Evolutionary conservation across 2,329 filamentous ascomycete species (phyloP), one percentile per base, ranked within the genome.

Genomic region (Lomentospora prolificans): DNA sequence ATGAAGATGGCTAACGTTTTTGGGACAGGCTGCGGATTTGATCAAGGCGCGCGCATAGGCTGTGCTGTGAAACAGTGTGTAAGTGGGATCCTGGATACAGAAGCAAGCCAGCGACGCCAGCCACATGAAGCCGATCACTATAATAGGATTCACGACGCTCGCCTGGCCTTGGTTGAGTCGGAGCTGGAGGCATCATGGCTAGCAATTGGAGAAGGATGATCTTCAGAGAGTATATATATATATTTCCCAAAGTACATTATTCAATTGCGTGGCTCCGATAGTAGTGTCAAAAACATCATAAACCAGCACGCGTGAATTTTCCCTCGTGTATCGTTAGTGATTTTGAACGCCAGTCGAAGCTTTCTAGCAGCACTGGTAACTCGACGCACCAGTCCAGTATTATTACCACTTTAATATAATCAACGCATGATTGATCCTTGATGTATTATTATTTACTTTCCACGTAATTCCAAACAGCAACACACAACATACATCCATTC

Each of bases 21-120:
- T n/a, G 14, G 19, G 27, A 33, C 50, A 51, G 53, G 53, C 53
- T 24, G 53, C 53, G 24, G 53, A 51, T 25, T 27, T 52, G 39
- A 53, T 36, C 22, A 70, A 70, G 69, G 55, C 51, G 8, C 51
- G 51, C 3, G 51, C 51, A 9, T 41, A 41, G n/a, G n/a, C 1
- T 4, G 4, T 39, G n/a, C n/a, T n/a, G n/a, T n/a, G n/a, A n/a
- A n/a, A n/a, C 14, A 4, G 14, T 39, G 36, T 17, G 36, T 39
- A 1, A 39, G 8, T n/a, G n/a, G n/a, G n/a, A n/a, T n/a, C n/a
- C n/a, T n/a, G n/a, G n/a, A n/a, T n/a, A n/a, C n/a, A 33, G 30
- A 33, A 6, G 30, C 30, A 33, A 33, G n/a, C 30, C 12, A 12
- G 30, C 30, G 6, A 7, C 6, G 30, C 30, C 30, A 33, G 30